phyloP scores from a whole-genome alignment of 495 filamentous ascomycete species.

The Daldinia grandis region DNA sequence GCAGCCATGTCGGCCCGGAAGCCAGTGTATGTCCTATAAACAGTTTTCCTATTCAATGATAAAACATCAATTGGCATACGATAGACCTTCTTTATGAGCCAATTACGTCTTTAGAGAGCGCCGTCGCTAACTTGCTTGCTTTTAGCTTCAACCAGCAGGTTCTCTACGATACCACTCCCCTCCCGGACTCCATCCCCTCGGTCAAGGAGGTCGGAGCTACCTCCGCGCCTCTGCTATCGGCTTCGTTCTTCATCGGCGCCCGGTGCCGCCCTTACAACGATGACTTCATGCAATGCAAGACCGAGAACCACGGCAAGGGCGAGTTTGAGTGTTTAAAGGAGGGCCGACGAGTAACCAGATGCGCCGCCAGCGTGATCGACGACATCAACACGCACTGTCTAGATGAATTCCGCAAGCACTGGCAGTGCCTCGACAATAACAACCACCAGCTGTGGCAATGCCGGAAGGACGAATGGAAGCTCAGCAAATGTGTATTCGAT shows the following conservation, averaged over 20 bases:
- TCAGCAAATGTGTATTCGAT: slow-evolving; percentile 94
- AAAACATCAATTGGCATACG: slow-evolving; percentile 38
- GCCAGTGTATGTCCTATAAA: slow-evolving; percentile 53
- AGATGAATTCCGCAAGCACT: slow-evolving; percentile 88
- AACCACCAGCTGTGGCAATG: slow-evolving; percentile 98
- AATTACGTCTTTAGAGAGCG: slow-evolving; percentile 15
- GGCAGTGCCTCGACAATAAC: slow-evolving; percentile 94
- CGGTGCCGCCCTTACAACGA: slow-evolving; percentile 95
- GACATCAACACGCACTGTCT: slow-evolving; percentile 97
- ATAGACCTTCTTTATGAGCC: background rate
- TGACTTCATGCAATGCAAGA: slow-evolving; percentile 99
- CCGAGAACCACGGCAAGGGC: slow-evolving; percentile 81
- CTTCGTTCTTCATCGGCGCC: slow-evolving; percentile 96
- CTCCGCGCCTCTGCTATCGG: slow-evolving; percentile 88
- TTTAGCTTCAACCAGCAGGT: slow-evolving; percentile 89
- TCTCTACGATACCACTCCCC: slow-evolving; percentile 94
- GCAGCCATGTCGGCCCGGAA: slow-evolving; percentile 59
- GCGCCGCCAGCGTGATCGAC: slow-evolving; percentile 93
- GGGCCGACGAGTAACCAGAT: slow-evolving; percentile 93
- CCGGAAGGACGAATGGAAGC: slow-evolving; percentile 75
- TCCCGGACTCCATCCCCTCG: slow-evolving; percentile 87
- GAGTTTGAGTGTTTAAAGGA: slow-evolving; percentile 96
- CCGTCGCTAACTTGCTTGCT: slow-evolving; percentile 35
- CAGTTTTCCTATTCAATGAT: background rate
- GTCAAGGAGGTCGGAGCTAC: slow-evolving; percentile 91